Conservation (phyloP, 768 basidiomycete genomes). For the Leccinellum rugosiceps region DNA sequence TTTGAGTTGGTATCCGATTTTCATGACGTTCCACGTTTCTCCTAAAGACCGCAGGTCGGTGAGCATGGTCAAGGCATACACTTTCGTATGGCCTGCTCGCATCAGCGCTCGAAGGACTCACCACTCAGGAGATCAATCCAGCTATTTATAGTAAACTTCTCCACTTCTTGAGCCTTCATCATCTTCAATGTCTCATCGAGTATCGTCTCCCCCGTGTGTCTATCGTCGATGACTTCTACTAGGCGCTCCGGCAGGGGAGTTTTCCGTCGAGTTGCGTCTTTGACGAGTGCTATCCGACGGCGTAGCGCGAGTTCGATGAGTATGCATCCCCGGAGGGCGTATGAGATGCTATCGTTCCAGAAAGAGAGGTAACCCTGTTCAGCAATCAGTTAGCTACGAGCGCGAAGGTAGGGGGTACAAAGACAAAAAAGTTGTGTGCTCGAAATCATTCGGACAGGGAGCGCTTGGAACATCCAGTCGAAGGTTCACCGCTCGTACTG, state of each 20-base stretch:
- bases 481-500: conserved; percentile 14
- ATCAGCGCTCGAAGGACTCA: conserved; percentile 27
- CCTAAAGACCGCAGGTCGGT: conserved; percentile 45
- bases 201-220: conserved; percentile 93
- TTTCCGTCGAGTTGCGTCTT: conserved; percentile 72
- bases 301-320: conserved; percentile 96
- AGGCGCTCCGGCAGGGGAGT: conserved; percentile 77
- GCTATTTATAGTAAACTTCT: conserved; percentile 65
- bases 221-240: conserved; percentile 88
- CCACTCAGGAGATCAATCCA: conserved; percentile 97
- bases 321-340: conserved; percentile 97
- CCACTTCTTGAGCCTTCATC: conserved; percentile 76
- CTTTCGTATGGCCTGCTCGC: neutral
- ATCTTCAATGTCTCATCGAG: conserved; percentile 94
- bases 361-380: conserved; percentile 89
- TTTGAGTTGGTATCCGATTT: conserved; percentile 98
- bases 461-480: neutral
- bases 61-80: neutral
- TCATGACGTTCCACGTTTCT: conserved; percentile 99
- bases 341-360: conserved; percentile 99
- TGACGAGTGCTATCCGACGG: conserved; percentile 86
- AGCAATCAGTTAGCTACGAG: conserved; percentile 19
- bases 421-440: conserved; percentile 3
- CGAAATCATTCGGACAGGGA: conserved; percentile 4
- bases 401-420: neutral